Evolutionary conservation across 257 asterid species (phyloP), one percentile per base, ranked within the genome.

Genomic region (Ehretia macrophylla): DNA sequence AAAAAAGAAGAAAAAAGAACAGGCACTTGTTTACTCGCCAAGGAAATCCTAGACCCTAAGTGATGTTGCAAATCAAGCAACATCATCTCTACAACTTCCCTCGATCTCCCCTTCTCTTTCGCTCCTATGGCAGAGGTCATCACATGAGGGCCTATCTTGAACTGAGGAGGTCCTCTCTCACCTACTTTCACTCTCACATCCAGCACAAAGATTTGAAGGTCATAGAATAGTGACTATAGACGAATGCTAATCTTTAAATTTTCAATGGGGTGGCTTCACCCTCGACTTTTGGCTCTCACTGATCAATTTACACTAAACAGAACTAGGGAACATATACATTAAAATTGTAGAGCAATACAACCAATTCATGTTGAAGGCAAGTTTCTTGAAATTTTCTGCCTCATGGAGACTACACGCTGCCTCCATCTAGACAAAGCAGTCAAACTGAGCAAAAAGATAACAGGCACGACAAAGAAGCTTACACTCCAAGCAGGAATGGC

Each of bases 401-500:
- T 21, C 0, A 49, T 11, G 20, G 8, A 18, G 14, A 49, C 27
- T 17, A 16, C 54, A 17, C 13, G 20, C 17, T 8, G 11, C 17
- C 54, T 49, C 20, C 0, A 17, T 49, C 54, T 17, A 5, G 20
- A 49, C 4, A n/a, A 49, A 17, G 22, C 22, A 48, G 53, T 48
- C 53, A n/a, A 8, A n/a, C 53, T n/a, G 10, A 21, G 54, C 54
- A 49, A 20, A 14, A 17, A 49, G 54, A 21, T n/a, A 50, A 52
- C 23, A 60, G 55, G 58, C 68, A 52, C 58, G 13, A 49, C 35
- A 66, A 66, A 64, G 56, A 63, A 67, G 76, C 95, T 84, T 84
- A 88, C 98, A 85, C 95, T 82, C 96, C 98, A 39, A 91, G 96
- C 21, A 91, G 98, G 70, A 91, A 88, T 32, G 98, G 95, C 97